Base-by-base conservation (phyloP, 192 early-diverging fungal genomes). In the Coemansia pectinata region DNA sequence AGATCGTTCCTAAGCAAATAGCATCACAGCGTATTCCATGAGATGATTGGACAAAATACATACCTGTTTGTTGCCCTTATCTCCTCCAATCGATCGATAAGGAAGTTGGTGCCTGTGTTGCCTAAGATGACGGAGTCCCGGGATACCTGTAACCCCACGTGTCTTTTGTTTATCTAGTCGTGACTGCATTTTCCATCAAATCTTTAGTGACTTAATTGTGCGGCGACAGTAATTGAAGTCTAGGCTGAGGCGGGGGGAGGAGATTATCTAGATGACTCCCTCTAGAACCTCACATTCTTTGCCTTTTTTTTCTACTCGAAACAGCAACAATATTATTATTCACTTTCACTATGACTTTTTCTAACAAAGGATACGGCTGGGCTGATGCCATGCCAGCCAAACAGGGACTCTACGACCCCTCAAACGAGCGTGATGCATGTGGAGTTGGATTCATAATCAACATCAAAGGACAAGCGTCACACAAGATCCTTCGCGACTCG, bases 401-500 rank as follows among this genome's bases (percentile, higher is more conserved):
- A 40, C 94, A 96, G 74, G 96, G 92, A 34, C 87, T 96, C 23
- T 97, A 96, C 67, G 81, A 96, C 70, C 95, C 95, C 15, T 86
- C 87, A 62, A 86, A 88, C 74, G 95, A 98, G 85, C 95, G 95
- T 68, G 95, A 96, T 81, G 87, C 95, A 4, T 99, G 97, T 78
- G 97, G 97, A 81, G 97, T 99, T 62, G 97, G 97, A 4, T 99
- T 98, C 77, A 93, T 99, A 53, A 92, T 92, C 66, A 90, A 95
- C 83, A 95, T 99, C 83, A 93, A 95, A 76, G 97, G 96, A 69
- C 71, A 72, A 19, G 71, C 81, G 27, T 87, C 90, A 44, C 94
- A 99, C 88, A 87, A 89, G 69, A 92, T 98, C 67, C 89, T 99
- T 45, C 90, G 86, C 65, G 93, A 99, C 85, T 96, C 95, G 11